A percentile compares a stretch with the other conserved stretches of the same genome.
Evolutionary conservation across 345 rosid species (phyloP).

Genomic region (Boechera stricta): DNA sequence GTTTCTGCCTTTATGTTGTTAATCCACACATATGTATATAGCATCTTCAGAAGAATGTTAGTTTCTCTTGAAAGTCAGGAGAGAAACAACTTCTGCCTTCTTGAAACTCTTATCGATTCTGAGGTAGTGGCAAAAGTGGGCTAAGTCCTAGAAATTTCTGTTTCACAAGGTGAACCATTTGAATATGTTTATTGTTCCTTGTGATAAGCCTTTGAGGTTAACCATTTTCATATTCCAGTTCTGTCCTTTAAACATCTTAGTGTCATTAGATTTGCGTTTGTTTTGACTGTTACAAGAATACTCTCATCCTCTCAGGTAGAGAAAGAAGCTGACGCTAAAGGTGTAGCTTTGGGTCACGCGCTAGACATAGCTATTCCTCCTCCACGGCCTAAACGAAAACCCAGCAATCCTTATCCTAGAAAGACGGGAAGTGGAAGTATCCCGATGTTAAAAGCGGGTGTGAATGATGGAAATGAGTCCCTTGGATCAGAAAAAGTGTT

Average conservation of each 20-base stretch:
- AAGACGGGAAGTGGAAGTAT: constrained; percentile 55
- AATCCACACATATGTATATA: constrained; percentile 1
- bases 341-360: constrained; percentile 72
- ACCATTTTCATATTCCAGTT: neutral
- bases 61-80: constrained; percentile 9
- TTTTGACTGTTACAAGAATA: constrained; percentile 20
- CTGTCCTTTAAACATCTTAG: neutral
- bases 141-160: neutral
- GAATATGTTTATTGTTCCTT: constrained; percentile 28
- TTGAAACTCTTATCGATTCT: constrained; percentile 22
- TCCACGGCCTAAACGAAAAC: constrained; percentile 96
- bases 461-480: constrained; percentile 61
- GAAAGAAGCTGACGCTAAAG: constrained; percentile 93
- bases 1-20: constrained; percentile 19
- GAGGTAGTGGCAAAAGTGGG: constrained; percentile 2
- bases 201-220: constrained; percentile 40
- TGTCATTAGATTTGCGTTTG: neutral
- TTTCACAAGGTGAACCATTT: constrained; percentile 6
- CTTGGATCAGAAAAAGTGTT: constrained; percentile 69
- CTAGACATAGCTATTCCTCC: constrained; percentile 92
- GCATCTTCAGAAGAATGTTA: constrained; percentile 17
- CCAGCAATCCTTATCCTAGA: constrained; percentile 94
- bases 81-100: neutral
- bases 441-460: constrained; percentile 46
- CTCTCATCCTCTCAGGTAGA: constrained; percentile 66